Conservation (phyloP, 768 basidiomycete genomes). For the Tulasnella sp. region DNA sequence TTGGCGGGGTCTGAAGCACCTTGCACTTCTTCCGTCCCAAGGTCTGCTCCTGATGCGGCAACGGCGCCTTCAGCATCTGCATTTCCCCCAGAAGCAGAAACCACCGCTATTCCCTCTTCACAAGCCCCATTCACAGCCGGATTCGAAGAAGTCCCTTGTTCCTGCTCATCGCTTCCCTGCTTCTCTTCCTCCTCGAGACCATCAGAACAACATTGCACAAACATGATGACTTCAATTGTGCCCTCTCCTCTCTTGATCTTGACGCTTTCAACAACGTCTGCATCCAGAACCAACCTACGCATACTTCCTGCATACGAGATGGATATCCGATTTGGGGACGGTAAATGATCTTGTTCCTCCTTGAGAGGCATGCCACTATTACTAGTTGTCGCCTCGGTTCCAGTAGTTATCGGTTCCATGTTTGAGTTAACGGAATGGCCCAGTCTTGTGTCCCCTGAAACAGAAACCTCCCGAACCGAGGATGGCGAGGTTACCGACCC, state of each 20-base stretch:
- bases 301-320: conserved; percentile 90
- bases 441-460: no score
- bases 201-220: neutral
- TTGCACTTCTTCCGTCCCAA: neutral
- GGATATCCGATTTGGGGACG: conserved; percentile 45
- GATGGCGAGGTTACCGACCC: no score
- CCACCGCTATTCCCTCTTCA: neutral
- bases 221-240: conserved; percentile 65
- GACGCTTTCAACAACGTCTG: conserved; percentile 72
- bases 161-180: neutral
- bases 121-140: neutral
- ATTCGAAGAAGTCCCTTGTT: neutral
- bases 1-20: neutral
- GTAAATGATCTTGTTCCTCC: neutral
- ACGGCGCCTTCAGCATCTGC: neutral
- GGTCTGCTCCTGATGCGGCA: neutral
- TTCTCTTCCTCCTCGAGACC: neutral
- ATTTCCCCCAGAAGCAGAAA: neutral
- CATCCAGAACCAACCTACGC: conserved; percentile 77
- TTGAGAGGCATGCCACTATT: neutral
- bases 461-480: no score
- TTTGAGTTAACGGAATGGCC: no score
- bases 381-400: no score
- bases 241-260: conserved; percentile 74
- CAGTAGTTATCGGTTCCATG: no score